Percentiles rank a stretch among this genome's conserved stretches.
These are phyloP conservation scores for Ogataea nakhonphanomensis DNA, from an alignment of 805 yeast genomes.

Conservation along the genomic window DNA sequence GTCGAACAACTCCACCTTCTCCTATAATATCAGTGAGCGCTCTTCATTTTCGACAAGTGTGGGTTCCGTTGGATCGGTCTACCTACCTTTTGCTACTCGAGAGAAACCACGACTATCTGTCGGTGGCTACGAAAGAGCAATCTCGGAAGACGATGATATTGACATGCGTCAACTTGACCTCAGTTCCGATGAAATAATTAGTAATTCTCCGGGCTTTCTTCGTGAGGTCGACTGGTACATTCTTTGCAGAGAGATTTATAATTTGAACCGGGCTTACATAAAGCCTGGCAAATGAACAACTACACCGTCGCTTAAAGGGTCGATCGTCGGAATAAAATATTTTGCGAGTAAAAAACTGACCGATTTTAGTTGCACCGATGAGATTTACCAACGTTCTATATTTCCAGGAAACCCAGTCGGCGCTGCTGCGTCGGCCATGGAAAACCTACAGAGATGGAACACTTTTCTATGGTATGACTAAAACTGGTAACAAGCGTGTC, in stretches of 20 bases:
- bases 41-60: slow-evolving; percentile 27
- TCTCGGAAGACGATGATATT: slow-evolving; percentile 20
- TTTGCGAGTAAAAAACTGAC: not conserved
- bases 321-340: slow-evolving; percentile 6
- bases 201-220: slow-evolving; percentile 30
- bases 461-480: slow-evolving; percentile 74
- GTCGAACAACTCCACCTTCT: slow-evolving; percentile 18
- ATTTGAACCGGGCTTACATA: slow-evolving; percentile 68
- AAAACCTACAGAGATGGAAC: slow-evolving; percentile 79
- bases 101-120: slow-evolving; percentile 16
- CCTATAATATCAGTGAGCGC: slow-evolving; percentile 19
- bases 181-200: slow-evolving; percentile 32
- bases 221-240: slow-evolving; percentile 87
- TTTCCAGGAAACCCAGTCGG: slow-evolving; percentile 43
- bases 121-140: slow-evolving; percentile 17
- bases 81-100: slow-evolving; percentile 15
- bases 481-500: slow-evolving; percentile 78
- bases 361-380: slow-evolving; percentile 34
- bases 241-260: slow-evolving; percentile 77
- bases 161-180: slow-evolving; percentile 17
- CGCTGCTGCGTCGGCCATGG: slow-evolving; percentile 81
- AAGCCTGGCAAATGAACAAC: slow-evolving; percentile 22
- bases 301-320: slow-evolving; percentile 1
- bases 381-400: slow-evolving; percentile 43
- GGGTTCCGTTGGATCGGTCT: slow-evolving; percentile 19